Percentiles rank a stretch among this genome's conserved stretches.
These are phyloP conservation scores for Pyracantha coccinea DNA, from an alignment of 331 rosid genomes.

Conservation along the genomic window DNA sequence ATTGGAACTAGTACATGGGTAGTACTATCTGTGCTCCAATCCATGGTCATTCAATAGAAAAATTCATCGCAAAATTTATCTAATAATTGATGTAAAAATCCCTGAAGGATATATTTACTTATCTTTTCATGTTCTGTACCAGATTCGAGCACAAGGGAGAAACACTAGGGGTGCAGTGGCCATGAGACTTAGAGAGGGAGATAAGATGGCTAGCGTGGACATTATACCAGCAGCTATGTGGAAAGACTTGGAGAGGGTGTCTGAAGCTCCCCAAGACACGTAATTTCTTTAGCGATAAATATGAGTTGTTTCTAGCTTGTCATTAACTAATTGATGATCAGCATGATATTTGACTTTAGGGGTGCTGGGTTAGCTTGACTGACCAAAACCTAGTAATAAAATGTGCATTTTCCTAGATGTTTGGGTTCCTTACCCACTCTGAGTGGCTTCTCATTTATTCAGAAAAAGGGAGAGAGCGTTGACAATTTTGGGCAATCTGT, in stretches of 20 bases:
- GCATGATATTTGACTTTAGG: not conserved
- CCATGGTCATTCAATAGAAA: not conserved
- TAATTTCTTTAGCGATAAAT: constrained; percentile 15
- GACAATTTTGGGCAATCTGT: not conserved
- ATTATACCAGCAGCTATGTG: constrained; percentile 75
- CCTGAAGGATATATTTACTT: not conserved
- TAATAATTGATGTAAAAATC: too few relatives aligned
- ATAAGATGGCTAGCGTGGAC: constrained; percentile 91
- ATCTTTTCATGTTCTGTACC: constrained; percentile 15
- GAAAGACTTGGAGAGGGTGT: constrained; percentile 43
- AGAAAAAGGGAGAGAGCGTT: not conserved
- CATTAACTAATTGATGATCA: not conserved
- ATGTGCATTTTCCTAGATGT: not conserved
- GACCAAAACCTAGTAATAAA: not conserved
- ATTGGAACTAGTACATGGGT: not conserved
- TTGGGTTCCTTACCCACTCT: not conserved
- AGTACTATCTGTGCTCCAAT: not conserved
- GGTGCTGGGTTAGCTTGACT: not conserved
- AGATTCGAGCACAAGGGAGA: constrained; percentile 84
- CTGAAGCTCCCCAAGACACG: constrained; percentile 41
- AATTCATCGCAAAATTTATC: not conserved
- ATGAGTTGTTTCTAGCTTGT: not conserved
- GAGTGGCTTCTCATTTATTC: not conserved
- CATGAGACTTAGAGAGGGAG: constrained; percentile 78
- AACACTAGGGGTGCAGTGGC: constrained; percentile 85